Base-by-base conservation (phyloP, 768 basidiomycete genomes). In the Suillus luteus region DNA sequence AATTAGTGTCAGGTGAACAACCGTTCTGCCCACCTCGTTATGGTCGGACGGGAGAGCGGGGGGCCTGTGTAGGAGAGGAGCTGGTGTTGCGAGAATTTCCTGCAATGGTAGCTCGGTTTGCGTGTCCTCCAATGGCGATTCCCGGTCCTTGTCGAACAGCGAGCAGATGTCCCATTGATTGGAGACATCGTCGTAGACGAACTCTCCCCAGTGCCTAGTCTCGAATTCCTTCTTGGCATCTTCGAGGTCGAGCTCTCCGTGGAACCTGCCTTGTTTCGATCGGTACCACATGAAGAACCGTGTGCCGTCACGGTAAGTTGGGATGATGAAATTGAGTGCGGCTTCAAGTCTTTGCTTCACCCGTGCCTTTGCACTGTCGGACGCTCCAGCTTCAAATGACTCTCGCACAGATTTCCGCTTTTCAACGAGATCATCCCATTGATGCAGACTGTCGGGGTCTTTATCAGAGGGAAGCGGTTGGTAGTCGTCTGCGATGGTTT, bases 31-130 rank as follows among this genome's bases (percentile, higher is more conserved):
- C 12, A 40, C 3, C 40, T 15, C 14, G 6, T 40, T 40, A 14
- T 40, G 14, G 14, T 40, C 5, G 6, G 40, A 40, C 0, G 40
- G 5, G 15, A 40, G 40, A 0, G 40, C 3, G 5, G 40, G 14
- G 1, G 40, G 40, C 1, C 6, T 5, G 1, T 1, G 0, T 0
- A 40, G 40, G 0, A 5, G 14, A 0, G 40, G 40, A 15, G 14
- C 14, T 5, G 40, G 40, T 10, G 10, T 37, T 37, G 10, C 33
- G 8, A 7, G 33, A 35, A 6, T 35, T 35, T 35, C 33, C 33
- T 35, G 33, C 33, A 7, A 35, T 1, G 33, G 33, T 7, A 7
- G 33, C 5, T 35, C 33, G 33, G 8, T 7, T 8, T 35, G 33
- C 4, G 33, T 7, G 33, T 35, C 33, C 1, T 35, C 33, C 7